Conservation (phyloP, 2,329 filamentous ascomycete species). For the Alternaria arbusti region DNA sequence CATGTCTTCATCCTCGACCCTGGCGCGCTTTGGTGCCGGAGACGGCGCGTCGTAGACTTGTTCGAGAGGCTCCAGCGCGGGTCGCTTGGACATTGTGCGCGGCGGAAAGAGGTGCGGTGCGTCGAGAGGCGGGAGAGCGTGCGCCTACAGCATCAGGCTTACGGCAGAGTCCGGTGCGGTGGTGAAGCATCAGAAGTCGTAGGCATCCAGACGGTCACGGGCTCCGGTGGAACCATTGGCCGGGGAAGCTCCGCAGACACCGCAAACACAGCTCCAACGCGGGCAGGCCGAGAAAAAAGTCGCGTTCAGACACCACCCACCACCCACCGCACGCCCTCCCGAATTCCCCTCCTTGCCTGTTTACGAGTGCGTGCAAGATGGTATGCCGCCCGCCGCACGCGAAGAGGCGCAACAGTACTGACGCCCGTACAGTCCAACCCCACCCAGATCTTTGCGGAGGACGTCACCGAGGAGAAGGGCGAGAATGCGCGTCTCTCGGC, state of each 20-base stretch:
- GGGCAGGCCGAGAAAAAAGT: conserved; percentile 43
- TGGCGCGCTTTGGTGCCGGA: conserved; percentile 57
- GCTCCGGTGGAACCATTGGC: conserved; percentile 25
- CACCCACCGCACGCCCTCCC: conserved; percentile 33
- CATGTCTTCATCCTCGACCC: conserved; percentile 53
- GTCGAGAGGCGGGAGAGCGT: not conserved
- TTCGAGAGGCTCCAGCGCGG: conserved; percentile 55
- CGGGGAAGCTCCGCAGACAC: conserved; percentile 24
- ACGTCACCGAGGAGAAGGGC: conserved; percentile 96
- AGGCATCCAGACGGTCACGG: conserved; percentile 29
- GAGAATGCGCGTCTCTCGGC: conserved; percentile 99
- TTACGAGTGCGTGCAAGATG: conserved; percentile 35
- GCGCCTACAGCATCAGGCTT: not conserved
- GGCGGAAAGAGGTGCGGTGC: not conserved
- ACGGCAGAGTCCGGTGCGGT: not conserved
- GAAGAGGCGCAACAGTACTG: conserved; percentile 8
- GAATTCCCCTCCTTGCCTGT: conserved; percentile 41
- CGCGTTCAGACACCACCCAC: conserved; percentile 41
- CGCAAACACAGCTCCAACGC: conserved; percentile 37
- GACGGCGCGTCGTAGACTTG: conserved; percentile 49
- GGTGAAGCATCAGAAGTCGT: conserved; percentile 14
- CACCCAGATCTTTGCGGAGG: conserved; percentile 97
- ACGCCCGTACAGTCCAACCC: conserved; percentile 64
- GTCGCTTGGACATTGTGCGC: conserved; percentile 55
- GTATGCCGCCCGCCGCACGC: conserved; percentile 22